phyloP scores from a whole-genome alignment of 306 rosid genomes.

The Ceratonia siliqua region DNA sequence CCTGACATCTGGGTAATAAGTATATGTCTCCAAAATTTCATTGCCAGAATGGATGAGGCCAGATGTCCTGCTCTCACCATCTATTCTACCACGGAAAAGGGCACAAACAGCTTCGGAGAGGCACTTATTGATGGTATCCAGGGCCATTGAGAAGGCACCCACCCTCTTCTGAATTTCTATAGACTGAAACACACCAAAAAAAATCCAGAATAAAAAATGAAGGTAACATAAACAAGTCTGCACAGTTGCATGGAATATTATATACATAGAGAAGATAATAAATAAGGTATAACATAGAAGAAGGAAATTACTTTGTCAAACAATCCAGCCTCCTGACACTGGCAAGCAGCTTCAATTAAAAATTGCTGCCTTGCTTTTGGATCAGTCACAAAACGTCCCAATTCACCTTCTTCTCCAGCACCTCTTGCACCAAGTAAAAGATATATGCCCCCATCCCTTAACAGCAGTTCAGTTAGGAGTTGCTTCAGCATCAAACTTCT shows the following conservation, averaged over 20 bases:
- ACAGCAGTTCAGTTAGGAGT: constrained; percentile 82
- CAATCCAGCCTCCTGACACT: constrained; percentile 93
- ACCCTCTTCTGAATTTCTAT: constrained; percentile 94
- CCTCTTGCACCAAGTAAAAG: constrained; percentile 94
- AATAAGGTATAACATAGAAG: not conserved
- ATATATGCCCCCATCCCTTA: constrained; percentile 84
- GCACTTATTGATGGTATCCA: constrained; percentile 92
- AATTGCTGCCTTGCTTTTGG: constrained; percentile 77
- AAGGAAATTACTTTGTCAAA: constrained; percentile 70
- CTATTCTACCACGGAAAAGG: constrained; percentile 88
- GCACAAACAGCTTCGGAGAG: constrained; percentile 93
- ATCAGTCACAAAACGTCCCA: constrained; percentile 78
- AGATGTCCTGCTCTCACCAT: constrained; percentile 91
- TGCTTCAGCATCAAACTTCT: constrained; percentile 94
- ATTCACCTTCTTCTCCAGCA: constrained; percentile 94
- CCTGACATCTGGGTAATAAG: constrained; percentile 81
- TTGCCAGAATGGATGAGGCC: constrained; percentile 92
- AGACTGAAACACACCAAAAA: constrained; percentile 52
- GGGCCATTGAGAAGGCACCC: constrained; percentile 90
- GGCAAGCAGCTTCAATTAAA: constrained; percentile 88
- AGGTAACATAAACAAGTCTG: not conserved
- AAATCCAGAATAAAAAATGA: constrained; percentile 12
- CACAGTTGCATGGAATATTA: not conserved
- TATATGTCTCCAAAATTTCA: constrained; percentile 78
- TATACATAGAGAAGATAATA: not conserved